Evolutionary conservation across 768 basidiomycete genomes (phyloP).

Genomic region (Tephrocybe sp.): DNA sequence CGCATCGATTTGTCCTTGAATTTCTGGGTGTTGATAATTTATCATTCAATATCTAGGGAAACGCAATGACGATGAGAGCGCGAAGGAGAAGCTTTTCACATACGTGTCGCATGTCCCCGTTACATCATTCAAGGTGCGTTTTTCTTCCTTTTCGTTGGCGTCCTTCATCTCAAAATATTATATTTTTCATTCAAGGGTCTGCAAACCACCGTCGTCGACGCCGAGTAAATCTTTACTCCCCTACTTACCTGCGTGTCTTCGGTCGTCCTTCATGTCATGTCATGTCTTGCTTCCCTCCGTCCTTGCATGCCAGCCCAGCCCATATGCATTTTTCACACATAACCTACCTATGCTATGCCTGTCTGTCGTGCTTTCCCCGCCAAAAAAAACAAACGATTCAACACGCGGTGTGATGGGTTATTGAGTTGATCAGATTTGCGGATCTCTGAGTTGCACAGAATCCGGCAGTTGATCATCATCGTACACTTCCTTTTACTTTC

Average conservation of each 20-base stretch:
- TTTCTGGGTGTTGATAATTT: neutral
- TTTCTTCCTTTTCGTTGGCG: neutral
- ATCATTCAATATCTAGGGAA: slow-evolving; percentile 55
- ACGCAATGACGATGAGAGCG: slow-evolving; percentile 98
- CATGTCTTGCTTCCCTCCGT: neutral
- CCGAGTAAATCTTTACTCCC: slow-evolving; percentile 49
- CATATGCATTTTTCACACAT: slow-evolving; percentile 5
- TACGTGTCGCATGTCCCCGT: slow-evolving; percentile 84
- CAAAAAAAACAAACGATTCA: neutral
- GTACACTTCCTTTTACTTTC: too few relatives aligned
- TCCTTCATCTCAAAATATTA: neutral
- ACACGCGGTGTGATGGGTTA: neutral
- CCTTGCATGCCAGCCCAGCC: slow-evolving; percentile 5
- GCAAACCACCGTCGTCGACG: slow-evolving; percentile 78
- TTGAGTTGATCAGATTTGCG: neutral
- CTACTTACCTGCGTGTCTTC: neutral
- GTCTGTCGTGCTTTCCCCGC: neutral
- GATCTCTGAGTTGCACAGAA: too few relatives aligned
- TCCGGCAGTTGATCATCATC: too few relatives aligned
- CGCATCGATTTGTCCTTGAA: neutral
- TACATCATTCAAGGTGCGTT: slow-evolving; percentile 76
- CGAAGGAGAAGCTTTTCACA: slow-evolving; percentile 96
- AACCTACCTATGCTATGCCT: slow-evolving; percentile 8
- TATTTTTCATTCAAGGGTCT: slow-evolving; percentile 61
- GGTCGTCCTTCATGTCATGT: neutral